Evolutionary conservation across 345 rosid genomes (phyloP).

Genomic region (Microcos paniculata): DNA sequence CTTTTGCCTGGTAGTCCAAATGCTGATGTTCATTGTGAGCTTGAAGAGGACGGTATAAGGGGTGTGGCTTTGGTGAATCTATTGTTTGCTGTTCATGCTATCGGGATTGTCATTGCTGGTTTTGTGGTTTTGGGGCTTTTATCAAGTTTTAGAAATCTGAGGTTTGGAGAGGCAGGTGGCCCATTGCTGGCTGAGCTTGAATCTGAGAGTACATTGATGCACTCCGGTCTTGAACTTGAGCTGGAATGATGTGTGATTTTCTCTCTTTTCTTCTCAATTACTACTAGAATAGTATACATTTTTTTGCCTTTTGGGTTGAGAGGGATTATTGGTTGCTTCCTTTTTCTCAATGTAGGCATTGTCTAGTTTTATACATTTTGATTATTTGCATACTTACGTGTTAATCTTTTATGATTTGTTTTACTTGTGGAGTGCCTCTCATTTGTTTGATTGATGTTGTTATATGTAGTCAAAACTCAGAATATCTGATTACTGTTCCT

Average conservation of each 20-base stretch:
- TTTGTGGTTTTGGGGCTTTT: conserved; percentile 35
- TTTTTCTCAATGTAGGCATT: not conserved
- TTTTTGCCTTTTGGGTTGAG: not conserved
- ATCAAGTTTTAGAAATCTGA: conserved; percentile 35
- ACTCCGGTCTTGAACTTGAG: conserved; percentile 35
- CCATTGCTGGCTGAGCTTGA: conserved; percentile 45
- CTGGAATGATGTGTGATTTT: conserved; percentile 34
- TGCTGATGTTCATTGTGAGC: conserved; percentile 49
- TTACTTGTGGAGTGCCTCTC: not conserved
- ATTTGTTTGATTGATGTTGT: not conserved
- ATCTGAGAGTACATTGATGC: conserved; percentile 26
- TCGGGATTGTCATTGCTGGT: conserved; percentile 34
- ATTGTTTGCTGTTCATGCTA: conserved; percentile 51
- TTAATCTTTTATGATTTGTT: not conserved
- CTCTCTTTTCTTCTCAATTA: not conserved
- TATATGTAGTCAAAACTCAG: not conserved
- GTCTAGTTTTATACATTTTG: not conserved
- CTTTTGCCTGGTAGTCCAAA: conserved; percentile 24
- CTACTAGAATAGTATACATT: not conserved
- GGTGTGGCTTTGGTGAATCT: conserved; percentile 54
- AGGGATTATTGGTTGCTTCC: not conserved
- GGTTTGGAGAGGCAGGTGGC: conserved; percentile 43
- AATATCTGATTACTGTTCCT: not conserved
- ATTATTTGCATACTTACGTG: not conserved
- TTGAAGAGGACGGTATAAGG: conserved; percentile 51